A percentile compares a stretch with the other conserved stretches of the same genome.
Evolutionary conservation across 495 filamentous ascomycete species (phyloP).

Genomic region (Sabuloglossum arenarium): DNA sequence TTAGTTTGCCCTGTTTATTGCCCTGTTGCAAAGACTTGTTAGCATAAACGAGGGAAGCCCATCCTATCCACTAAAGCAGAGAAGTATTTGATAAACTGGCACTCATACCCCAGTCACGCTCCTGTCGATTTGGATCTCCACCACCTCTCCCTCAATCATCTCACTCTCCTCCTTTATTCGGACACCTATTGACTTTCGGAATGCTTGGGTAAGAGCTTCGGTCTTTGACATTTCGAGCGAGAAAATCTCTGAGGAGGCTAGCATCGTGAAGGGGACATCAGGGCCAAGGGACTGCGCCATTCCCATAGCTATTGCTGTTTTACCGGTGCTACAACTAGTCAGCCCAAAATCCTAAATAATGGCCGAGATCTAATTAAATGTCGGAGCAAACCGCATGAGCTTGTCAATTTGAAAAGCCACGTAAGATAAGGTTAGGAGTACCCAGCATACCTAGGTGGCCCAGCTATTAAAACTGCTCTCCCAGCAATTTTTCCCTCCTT

Average conservation of each 20-base stretch:
- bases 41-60: background rate
- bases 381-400: too few species aligned
- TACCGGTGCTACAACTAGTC: slow-evolving; percentile 44
- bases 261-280: slow-evolving; percentile 90
- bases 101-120: slow-evolving; percentile 71
- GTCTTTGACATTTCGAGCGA: slow-evolving; percentile 98
- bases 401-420: too few species aligned
- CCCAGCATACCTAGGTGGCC: slow-evolving; percentile 41
- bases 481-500: slow-evolving; percentile 97
- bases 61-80: background rate
- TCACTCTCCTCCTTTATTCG: slow-evolving; percentile 96
- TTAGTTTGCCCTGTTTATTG: slow-evolving; percentile 96
- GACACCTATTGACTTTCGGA: slow-evolving; percentile 90
- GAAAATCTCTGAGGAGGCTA: slow-evolving; percentile 91
- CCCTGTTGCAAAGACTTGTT: slow-evolving; percentile 21
- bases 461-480: slow-evolving; percentile 83
- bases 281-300: slow-evolving; percentile 90
- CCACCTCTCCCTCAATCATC: slow-evolving; percentile 96
- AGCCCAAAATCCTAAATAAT: background rate
- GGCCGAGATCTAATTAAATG: background rate
- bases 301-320: slow-evolving; percentile 96
- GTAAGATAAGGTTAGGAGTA: background rate
- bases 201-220: slow-evolving; percentile 91
- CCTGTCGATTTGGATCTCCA: slow-evolving; percentile 96
- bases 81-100: too few species aligned